Base-by-base conservation (phyloP, 805 yeast species). In the Pichia heedii region DNA sequence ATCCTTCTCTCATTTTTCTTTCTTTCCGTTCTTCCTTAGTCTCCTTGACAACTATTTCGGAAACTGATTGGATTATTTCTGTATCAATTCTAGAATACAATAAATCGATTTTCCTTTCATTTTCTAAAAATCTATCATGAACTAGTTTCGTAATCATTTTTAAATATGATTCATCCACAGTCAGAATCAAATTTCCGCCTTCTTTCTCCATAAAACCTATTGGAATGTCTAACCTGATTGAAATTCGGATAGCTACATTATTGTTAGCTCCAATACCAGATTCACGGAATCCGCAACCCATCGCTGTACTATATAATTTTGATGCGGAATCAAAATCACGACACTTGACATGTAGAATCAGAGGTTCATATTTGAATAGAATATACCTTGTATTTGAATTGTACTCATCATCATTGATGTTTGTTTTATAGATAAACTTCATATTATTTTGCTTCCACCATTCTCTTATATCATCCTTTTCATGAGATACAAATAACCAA, bases 231-330 rank as follows among this genome's bases (percentile, higher is more conserved):
- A 87, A 59, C 48, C 76, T 76, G 45, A 87, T 78, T 5, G 86
- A 78, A 1, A 77, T 82, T 50, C 96, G 68, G 18, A 87, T 74
- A 0, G 88, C 96, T 7, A 87, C 94, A 12, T 81, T 68, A 51
- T 77, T 75, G 53, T 86, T 84, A 26, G 79, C 70, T 8, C 94
- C 94, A 37, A 87, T 84, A 1, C 96, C 96, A 26, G 85, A 73
- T 60, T 87, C 96, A 54, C 96, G 70, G 55, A 82, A 87, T 3
- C 96, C 96, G 62, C 93, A 81, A 2, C 74, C 71, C 85, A 86
- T 81, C 0, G 95, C 95, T 1, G 74, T 62, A 32, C 79, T 74
- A 50, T 79, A 84, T 11, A 87, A 59, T 33, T 62, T 62, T n/a
- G 71, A 68, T 0, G 96, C 95, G 5, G 70, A 61, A 13, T 61